These are phyloP conservation scores for Boletus rufocinnamomeus DNA, from an alignment of 768 basidiomycete species.

Conservation along the genomic window DNA sequence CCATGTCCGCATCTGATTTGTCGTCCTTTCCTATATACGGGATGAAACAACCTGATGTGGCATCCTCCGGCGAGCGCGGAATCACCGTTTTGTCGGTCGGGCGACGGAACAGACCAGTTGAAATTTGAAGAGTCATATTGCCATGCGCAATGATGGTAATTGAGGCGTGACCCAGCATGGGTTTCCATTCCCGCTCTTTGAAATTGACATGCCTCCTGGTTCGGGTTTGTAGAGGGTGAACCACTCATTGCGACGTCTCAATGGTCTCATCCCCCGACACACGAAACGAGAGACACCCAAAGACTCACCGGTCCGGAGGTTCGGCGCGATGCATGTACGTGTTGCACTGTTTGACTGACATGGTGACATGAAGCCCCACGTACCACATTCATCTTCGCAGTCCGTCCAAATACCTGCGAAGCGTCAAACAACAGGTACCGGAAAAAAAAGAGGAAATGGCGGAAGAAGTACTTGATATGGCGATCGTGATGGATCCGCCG, in stretches of 20 bases:
- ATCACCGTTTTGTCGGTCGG: background rate
- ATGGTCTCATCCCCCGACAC: background rate
- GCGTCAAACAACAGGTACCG: background rate
- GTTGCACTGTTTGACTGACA: background rate
- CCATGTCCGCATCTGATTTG: slow-evolving; percentile 1
- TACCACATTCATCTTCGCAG: background rate
- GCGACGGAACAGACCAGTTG: slow-evolving; percentile 8
- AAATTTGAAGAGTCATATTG: background rate
- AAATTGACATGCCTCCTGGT: background rate
- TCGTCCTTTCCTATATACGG: background rate
- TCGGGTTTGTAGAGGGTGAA: background rate
- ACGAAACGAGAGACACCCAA: background rate
- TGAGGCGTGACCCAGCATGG: slow-evolving; percentile 1
- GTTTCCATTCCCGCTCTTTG: background rate
- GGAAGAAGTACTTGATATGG: background rate
- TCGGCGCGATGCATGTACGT: background rate
- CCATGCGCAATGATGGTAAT: background rate
- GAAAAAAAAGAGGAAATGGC: background rate
- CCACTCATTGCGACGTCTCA: background rate
- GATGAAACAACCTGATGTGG: slow-evolving; percentile 2
- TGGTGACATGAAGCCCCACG: background rate
- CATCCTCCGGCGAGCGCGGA: background rate
- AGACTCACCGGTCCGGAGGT: background rate
- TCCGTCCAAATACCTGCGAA: background rate
- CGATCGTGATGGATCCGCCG: background rate